Evolutionary conservation across 2,329 filamentous ascomycete genomes (phyloP), one percentile per base, ranked within the genome.

Genomic region (Hypoxylon sp.): DNA sequence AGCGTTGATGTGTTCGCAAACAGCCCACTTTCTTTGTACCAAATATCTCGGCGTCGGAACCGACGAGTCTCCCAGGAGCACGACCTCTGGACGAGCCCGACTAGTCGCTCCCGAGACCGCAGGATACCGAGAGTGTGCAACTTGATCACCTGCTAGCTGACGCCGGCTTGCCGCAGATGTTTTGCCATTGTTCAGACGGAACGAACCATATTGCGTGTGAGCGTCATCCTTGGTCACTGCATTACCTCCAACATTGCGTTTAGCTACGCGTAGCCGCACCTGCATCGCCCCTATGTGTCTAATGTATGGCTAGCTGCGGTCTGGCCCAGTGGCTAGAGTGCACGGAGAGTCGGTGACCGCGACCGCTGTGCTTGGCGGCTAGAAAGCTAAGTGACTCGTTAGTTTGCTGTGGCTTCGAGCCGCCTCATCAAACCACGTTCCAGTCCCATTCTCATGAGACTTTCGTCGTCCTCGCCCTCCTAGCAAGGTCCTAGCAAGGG

Each of bases 351-450:
- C 63, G 63, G 63, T 61, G 55, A 59, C 66, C 42, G 51, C 58
- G 50, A 36, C 52, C 62, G 61, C 46, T 60, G 12, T 64, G 7
- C 52, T 66, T 60, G 58, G 46, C 59, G 45, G 50, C 28, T 51
- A 53, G 40, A 36, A 30, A 22, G 53, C 54, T 44, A 44, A 24
- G 42, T 49, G 32, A 56, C 48, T 53, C 42, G 61, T 32, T 65
- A 65, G 52, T 56, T 42, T 61, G 24, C 22, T 68, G 69, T 73
- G 71, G 70, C 67, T 69, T 69, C 62, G 42, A 63, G 30, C 63
- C 51, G 63, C 54, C 58, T 72, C 67, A 72, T 71, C 70, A 70
- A 69, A 69, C 68, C 69, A 73, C 72, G 69, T 74, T 74, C 72
- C 71, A 74, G 69, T 71, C 65, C 51, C 28, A 16, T 52, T 45